Percentiles rank a stretch among this genome's conserved stretches.
Conservation (phyloP, 495 filamentous ascomycete species). For the Aspergillus kassunensis region DNA sequence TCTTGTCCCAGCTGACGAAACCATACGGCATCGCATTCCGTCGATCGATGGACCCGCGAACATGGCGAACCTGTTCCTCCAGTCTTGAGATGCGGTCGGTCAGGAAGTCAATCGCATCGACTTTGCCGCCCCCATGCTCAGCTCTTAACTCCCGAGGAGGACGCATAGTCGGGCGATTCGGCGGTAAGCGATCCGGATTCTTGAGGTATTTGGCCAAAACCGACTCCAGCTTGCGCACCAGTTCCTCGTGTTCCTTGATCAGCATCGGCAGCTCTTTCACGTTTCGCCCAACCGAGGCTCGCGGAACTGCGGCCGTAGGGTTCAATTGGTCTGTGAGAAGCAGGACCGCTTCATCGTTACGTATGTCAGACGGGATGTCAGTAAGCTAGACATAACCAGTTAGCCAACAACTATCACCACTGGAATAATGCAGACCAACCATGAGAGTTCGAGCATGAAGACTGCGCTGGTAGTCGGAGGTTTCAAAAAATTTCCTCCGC, state of each 20-base stretch:
- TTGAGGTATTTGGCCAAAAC: conserved; percentile 86
- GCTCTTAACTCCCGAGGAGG: conserved; percentile 66
- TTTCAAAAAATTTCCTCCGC: conserved; percentile 77
- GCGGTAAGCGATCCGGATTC: conserved; percentile 75
- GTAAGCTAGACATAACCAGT: conserved; percentile 55
- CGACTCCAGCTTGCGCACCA: conserved; percentile 76
- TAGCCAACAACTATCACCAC: not conserved
- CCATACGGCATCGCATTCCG: conserved; percentile 86
- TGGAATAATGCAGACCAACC: conserved; percentile 40
- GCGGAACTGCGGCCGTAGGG: conserved; percentile 69
- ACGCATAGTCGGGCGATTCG: conserved; percentile 71
- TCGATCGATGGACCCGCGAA: conserved; percentile 75
- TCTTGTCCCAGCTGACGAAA: conserved; percentile 88
- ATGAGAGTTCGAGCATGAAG: conserved; percentile 88
- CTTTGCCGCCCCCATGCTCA: conserved; percentile 45
- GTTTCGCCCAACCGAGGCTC: conserved; percentile 82
- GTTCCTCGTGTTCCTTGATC: conserved; percentile 77
- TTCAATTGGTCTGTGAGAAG: conserved; percentile 71
- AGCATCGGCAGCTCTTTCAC: conserved; percentile 81
- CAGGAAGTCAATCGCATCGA: conserved; percentile 93
- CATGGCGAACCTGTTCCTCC: conserved; percentile 78
- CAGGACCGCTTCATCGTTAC: conserved; percentile 83
- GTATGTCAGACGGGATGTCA: conserved; percentile 68
- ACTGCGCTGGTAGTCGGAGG: conserved; percentile 82
- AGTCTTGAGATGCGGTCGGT: conserved; percentile 78